Conservation (phyloP, 495 filamentous ascomycete genomes). For the Penicillium herquei region DNA sequence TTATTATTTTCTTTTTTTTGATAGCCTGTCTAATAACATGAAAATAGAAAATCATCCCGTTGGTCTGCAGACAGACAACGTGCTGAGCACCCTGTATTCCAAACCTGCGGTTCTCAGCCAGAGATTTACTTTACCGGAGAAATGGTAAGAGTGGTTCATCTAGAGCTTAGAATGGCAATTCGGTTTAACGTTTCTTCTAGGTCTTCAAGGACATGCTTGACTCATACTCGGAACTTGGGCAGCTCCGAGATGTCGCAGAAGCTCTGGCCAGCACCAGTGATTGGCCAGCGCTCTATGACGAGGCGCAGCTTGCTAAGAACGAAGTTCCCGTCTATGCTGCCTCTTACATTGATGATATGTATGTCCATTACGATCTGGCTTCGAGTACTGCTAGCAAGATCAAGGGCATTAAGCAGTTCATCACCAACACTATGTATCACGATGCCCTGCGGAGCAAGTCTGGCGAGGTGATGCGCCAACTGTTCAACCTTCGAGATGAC, state of each 20-base stretch:
- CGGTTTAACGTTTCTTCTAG: constrained; percentile 18
- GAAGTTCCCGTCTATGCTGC: constrained; percentile 86
- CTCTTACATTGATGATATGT: constrained; percentile 91
- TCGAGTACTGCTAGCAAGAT: constrained; percentile 73
- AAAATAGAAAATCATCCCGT: constrained; percentile 47
- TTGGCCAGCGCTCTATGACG: constrained; percentile 79
- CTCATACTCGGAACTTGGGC: constrained; percentile 66
- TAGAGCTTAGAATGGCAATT: background rate
- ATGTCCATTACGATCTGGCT: constrained; percentile 75
- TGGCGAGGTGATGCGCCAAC: constrained; percentile 68
- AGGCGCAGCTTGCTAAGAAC: constrained; percentile 68
- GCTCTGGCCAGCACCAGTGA: constrained; percentile 61
- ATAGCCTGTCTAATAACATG: constrained; percentile 14
- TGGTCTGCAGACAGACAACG: constrained; percentile 63
- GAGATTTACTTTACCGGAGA: constrained; percentile 82
- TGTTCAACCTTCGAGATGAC: constrained; percentile 73
- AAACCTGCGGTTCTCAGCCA: constrained; percentile 47
- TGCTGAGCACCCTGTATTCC: constrained; percentile 40
- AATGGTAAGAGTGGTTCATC: constrained; percentile 53
- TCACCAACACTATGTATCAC: constrained; percentile 86
- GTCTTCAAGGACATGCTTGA: constrained; percentile 80
- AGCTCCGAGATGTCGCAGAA: constrained; percentile 63
- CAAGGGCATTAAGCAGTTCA: constrained; percentile 71
- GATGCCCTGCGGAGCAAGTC: constrained; percentile 70
- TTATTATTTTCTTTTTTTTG: background rate